phyloP scores from a whole-genome alignment of 2,329 filamentous ascomycete species.

The Aspergillus jensenii region DNA sequence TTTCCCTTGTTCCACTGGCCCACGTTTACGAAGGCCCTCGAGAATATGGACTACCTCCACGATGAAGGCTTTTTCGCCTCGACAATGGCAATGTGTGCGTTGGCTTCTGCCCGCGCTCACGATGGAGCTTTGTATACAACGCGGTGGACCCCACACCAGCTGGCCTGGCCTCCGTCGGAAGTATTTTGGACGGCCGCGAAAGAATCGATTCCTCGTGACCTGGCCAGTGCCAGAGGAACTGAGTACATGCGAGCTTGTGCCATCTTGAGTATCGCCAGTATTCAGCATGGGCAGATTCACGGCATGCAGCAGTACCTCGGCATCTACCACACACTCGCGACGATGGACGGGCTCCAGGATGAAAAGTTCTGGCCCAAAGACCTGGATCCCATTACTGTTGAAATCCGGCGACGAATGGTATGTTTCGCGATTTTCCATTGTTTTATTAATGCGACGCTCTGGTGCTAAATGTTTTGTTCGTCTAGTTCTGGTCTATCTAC shows the following conservation, averaged over 20 bases:
- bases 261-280: not conserved
- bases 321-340: not conserved
- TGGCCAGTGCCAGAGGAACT: not conserved
- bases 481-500: constrained; percentile 5
- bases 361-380: constrained; percentile 4
- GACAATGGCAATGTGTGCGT: constrained; percentile 5
- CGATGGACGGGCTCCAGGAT: constrained; percentile 3
- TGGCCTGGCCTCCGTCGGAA: not conserved
- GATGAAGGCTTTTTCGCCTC: constrained; percentile 1
- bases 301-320: constrained; percentile 6
- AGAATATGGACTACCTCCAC: constrained; percentile 1
- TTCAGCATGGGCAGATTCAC: constrained; percentile 4
- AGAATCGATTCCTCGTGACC: constrained; percentile 2
- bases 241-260: constrained; percentile 2
- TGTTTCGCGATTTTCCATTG: not conserved
- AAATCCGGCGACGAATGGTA: constrained; percentile 4
- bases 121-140: constrained; percentile 1
- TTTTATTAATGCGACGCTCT: too few species aligned
- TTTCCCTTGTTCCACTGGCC: constrained; percentile 5
- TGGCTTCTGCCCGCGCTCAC: constrained; percentile 1
- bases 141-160: not conserved
- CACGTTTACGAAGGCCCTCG: not conserved
- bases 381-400: not conserved
- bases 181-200: not conserved
- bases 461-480: not conserved